These are phyloP conservation scores for Luffa aegyptiaca DNA, from an alignment of 306 rosid species.

Conservation along the genomic window DNA sequence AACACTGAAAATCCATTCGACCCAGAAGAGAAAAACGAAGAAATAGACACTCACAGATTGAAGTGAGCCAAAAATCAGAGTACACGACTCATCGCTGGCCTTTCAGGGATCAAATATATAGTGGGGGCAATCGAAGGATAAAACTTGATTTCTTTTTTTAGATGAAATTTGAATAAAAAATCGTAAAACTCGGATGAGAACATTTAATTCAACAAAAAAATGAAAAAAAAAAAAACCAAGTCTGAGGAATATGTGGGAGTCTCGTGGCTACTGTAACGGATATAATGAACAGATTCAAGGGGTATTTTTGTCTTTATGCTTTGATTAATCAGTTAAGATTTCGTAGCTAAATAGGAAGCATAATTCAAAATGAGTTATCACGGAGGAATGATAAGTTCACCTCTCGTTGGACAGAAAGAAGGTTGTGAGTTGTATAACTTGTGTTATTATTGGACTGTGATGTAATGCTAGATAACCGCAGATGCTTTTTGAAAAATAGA, in stretches of 20 bases:
- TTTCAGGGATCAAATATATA: not conserved
- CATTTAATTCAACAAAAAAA: not conserved
- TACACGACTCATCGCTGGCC: not conserved
- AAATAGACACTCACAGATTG: not conserved
- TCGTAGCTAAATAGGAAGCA: not conserved
- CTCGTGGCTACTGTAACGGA: not conserved
- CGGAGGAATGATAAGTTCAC: not conserved
- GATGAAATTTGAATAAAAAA: not conserved
- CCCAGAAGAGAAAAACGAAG: not conserved
- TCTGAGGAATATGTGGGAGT: not conserved
- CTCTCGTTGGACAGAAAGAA: not conserved
- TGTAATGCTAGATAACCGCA: not conserved
- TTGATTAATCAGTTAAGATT: not conserved
- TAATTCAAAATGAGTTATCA: not conserved
- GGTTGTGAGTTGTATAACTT: too few species aligned
- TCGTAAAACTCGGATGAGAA: not conserved
- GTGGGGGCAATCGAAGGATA: not conserved
- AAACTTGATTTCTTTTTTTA: not conserved
- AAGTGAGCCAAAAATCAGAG: not conserved
- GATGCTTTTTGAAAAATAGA: too few species aligned
- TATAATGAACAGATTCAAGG: not conserved
- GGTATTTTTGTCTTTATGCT: not conserved
- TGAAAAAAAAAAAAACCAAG: not conserved
- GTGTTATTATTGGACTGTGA: not conserved
- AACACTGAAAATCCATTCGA: not conserved